Conservation (phyloP, 257 asterid genomes). For the Solanum pennellii region DNA sequence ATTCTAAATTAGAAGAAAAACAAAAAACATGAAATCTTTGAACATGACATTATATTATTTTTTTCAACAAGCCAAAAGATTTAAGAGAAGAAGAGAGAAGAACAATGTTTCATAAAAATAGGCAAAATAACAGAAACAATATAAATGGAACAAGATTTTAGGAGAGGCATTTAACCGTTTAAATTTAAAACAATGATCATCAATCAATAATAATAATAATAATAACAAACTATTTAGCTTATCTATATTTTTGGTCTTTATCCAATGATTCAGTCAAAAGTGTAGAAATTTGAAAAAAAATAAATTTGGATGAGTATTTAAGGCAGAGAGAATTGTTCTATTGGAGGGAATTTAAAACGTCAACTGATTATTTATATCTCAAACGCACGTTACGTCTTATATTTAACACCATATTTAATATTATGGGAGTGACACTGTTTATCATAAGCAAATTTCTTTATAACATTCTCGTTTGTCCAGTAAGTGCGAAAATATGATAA, state of each 20-base stretch:
- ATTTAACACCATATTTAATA: background rate
- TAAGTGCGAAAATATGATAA: too few relatives aligned
- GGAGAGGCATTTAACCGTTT: background rate
- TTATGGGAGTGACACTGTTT: background rate
- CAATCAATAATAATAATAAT: background rate
- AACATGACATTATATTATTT: background rate
- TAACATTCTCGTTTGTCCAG: background rate
- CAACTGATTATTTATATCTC: background rate
- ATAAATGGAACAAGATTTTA: background rate
- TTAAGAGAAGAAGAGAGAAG: background rate
- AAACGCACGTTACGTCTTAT: background rate
- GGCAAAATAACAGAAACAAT: background rate
- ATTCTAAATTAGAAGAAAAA: background rate
- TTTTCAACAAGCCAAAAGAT: background rate
- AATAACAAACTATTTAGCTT: background rate
- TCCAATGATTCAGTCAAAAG: background rate
- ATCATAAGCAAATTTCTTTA: background rate
- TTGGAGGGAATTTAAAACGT: background rate
- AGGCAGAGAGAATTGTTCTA: background rate
- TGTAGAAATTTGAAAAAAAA: background rate
- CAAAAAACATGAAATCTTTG: background rate
- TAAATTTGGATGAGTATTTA: background rate
- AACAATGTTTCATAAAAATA: background rate
- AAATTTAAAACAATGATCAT: background rate
- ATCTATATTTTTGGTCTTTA: background rate